Base-by-base conservation (phyloP, 805 yeast genomes). In the Blastobotrys peoriensis region DNA sequence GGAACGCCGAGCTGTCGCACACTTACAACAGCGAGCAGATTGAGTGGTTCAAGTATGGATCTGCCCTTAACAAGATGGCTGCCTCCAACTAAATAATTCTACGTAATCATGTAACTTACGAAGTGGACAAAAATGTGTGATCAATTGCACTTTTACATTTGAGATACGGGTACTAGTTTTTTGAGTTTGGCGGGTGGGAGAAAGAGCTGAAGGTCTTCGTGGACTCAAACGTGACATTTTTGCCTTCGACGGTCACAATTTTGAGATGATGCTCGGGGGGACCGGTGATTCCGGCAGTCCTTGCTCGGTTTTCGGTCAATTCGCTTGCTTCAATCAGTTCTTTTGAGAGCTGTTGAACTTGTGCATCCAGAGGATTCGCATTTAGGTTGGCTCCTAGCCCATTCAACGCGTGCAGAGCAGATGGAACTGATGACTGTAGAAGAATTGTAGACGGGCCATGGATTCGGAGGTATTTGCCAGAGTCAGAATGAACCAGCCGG, bases 11-110 rank as follows among this genome's bases (percentile, higher is more conserved):
- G 73, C 85, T 93, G 69, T 79, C 95, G 46, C 98, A 93, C 79
- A 93, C 98, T 55, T 93, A 86, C 79, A 93, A 93, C 79, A 51
- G 67, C 53, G 97, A 93, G 77, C 98, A 91, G 78, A 85, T 91
- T 66, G 97, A 86, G 68, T 91, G 98, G 98, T 91, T 91, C 85
- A 91, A 86, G 79, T 81, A 83, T 63, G 98, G 98, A 76, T 88
- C 97, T 60, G 98, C 98, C 69, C 83, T 93, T 75, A 93, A 93
- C 86, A 86, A 83, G 78, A 86, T 88, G 88, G 84, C 88, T 52
- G 63, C 71, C 55, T 54, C 51, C 41, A 21, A 10, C 13, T n/a
- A 36, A 36, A 8, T 4, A 19, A 36, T 16, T 10, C 13, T 6
- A 23, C 15, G 27, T 38, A 28, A 38, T 38, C n/a, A 34, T 34